phyloP scores from a whole-genome alignment of 129 eudicot genomes.

The Lonicera japonica region DNA sequence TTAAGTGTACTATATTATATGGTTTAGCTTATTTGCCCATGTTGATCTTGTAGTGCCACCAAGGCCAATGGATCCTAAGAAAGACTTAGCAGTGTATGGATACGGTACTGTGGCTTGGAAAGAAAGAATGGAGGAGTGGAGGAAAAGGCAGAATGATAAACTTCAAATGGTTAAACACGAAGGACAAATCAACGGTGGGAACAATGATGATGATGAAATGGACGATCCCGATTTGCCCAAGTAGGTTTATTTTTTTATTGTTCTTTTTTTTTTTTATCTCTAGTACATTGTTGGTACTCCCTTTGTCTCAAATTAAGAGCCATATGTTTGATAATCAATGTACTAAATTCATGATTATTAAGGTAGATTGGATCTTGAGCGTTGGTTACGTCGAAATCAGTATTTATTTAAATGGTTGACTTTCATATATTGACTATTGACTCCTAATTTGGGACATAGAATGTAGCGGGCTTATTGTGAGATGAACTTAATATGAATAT shows the following conservation, averaged over 20 bases:
- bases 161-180: slow-evolving; percentile 81
- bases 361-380: no score
- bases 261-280: not conserved
- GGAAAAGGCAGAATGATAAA: slow-evolving; percentile 69
- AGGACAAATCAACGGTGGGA: slow-evolving; percentile 44
- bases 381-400: not conserved
- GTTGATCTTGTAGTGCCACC: slow-evolving; percentile 58
- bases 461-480: no score
- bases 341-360: no score
- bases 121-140: slow-evolving; percentile 97
- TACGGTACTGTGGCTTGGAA: slow-evolving; percentile 97
- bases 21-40: not conserved
- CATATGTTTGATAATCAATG: no score
- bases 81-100: slow-evolving; percentile 92
- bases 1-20: not conserved
- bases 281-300: not conserved
- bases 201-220: slow-evolving; percentile 45
- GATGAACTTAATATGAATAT: no score
- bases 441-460: not conserved
- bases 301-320: not conserved
- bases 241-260: slow-evolving; percentile 33
- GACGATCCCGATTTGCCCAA: slow-evolving; percentile 89
- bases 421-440: not conserved
- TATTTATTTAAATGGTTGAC: not conserved
- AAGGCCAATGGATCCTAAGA: slow-evolving; percentile 90